Conservation (phyloP, 208 protist genomes). For the Kentomonas sorsogonicus region DNA sequence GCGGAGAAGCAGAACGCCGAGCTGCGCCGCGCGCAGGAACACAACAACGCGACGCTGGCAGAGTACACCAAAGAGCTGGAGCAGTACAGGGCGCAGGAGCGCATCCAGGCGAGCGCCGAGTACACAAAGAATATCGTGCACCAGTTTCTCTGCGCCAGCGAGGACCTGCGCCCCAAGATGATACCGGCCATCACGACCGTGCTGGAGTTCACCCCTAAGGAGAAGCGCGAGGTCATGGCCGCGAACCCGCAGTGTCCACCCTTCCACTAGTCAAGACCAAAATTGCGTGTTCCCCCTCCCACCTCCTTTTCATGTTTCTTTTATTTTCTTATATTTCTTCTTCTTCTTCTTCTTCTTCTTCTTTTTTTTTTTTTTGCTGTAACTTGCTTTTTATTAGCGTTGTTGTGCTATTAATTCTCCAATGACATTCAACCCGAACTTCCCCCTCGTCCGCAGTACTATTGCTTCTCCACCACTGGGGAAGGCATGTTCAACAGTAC, state of each 20-base stretch:
- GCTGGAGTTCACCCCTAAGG: conserved; percentile 64
- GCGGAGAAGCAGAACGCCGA: conserved; percentile 51
- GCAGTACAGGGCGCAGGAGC: conserved; percentile 49
- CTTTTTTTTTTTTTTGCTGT: conserved; percentile 8
- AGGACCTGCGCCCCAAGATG: conserved; percentile 72
- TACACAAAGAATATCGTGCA: conserved; percentile 80
- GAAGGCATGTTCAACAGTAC: too few relatives aligned
- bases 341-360: background rate
- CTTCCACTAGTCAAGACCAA: conserved; percentile 34
- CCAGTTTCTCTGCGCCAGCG: conserved; percentile 62
- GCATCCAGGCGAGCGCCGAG: conserved; percentile 57
- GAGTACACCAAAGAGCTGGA: conserved; percentile 69
- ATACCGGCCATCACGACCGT: conserved; percentile 85
- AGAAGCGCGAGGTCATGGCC: conserved; percentile 61
- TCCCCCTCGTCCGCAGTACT: too few relatives aligned
- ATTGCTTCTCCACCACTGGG: too few relatives aligned
- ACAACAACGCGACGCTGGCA: conserved; percentile 60
- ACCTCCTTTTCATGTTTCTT: background rate
- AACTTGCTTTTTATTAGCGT: conserved; percentile 1
- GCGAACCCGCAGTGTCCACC: conserved; percentile 63
- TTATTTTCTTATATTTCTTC: background rate
- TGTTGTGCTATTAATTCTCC: background rate
- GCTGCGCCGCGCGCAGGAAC: conserved; percentile 37
- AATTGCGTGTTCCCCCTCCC: background rate
- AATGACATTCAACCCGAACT: background rate